A percentile compares a stretch with the other conserved stretches of the same genome.
phyloP scores from a whole-genome alignment of 441 rosid species.

The Corymbia calophylla region DNA sequence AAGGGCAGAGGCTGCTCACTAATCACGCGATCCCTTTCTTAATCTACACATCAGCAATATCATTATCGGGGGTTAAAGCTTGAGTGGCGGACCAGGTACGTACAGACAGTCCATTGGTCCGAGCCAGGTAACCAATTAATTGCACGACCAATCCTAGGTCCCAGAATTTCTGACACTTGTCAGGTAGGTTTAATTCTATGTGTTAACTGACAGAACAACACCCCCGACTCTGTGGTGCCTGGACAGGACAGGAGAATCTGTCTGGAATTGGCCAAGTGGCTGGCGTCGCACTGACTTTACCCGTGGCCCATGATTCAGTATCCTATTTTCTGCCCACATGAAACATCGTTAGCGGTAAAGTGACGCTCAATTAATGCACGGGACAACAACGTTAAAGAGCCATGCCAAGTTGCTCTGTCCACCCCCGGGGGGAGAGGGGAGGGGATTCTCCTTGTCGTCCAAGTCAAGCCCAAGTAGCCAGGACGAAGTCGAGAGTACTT shows the following conservation, averaged over 20 bases:
- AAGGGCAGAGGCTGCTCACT: background rate
- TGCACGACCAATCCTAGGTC: background rate
- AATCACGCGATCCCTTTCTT: background rate
- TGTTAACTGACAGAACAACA: background rate
- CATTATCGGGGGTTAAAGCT: background rate
- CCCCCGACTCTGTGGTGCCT: background rate
- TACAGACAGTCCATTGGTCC: background rate
- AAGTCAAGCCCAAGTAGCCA: background rate
- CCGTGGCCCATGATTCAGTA: background rate
- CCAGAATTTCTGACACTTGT: background rate
- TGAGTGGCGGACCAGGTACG: background rate
- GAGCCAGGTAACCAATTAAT: background rate
- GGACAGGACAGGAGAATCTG: background rate
- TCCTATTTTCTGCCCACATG: background rate
- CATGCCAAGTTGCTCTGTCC: background rate
- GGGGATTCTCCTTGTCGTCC: background rate
- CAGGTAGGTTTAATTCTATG: background rate
- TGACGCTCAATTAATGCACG: background rate
- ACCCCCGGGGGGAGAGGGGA: too few relatives aligned
- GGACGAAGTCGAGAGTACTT: background rate
- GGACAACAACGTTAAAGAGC: background rate
- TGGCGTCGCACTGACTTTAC: background rate
- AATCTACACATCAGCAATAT: background rate
- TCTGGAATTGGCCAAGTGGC: background rate
- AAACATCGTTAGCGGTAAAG: background rate